Conservation (phyloP, 371 early-diverging fungal species). For the Mucor lusitanicus region DNA sequence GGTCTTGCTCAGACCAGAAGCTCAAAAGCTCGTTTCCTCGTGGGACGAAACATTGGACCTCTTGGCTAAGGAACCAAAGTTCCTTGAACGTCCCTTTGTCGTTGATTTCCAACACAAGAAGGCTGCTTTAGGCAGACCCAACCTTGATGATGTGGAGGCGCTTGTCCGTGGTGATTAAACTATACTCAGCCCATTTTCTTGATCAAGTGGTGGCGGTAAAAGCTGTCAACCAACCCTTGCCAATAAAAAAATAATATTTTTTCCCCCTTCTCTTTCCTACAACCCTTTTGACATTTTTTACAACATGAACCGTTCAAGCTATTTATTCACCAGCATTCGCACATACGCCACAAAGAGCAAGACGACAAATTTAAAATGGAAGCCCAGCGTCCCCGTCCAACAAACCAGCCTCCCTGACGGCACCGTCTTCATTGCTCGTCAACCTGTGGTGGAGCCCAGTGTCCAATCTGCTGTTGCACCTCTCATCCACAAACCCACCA, state of each 20-base stretch:
- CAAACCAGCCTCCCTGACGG: conserved; percentile 39
- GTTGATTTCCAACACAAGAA: conserved; percentile 44
- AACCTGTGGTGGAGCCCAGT: conserved; percentile 30
- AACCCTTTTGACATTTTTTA: neutral
- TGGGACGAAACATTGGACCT: conserved; percentile 38
- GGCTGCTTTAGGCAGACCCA: conserved; percentile 54
- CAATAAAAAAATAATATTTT: neutral
- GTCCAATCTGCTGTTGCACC: conserved; percentile 34
- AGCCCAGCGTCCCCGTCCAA: conserved; percentile 39
- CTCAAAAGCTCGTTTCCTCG: conserved; percentile 21
- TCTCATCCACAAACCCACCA: conserved; percentile 22
- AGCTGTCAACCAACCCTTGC: conserved; percentile 5
- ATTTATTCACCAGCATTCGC: conserved; percentile 27
- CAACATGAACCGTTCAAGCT: conserved; percentile 14
- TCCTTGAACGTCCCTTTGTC: conserved; percentile 51
- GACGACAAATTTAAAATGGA: conserved; percentile 42
- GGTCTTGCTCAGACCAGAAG: conserved; percentile 36
- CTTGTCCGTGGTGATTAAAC: conserved; percentile 11
- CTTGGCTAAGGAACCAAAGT: conserved; percentile 36
- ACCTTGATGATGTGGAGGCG: conserved; percentile 29
- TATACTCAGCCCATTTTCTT: neutral
- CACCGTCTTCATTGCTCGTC: conserved; percentile 38
- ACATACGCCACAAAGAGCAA: conserved; percentile 52
- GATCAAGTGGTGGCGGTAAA: neutral
- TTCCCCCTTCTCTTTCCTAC: neutral